Evolutionary conservation across 345 rosid species (phyloP), one percentile per base, ranked within the genome.

Genomic region (Citrus cavaleriei): DNA sequence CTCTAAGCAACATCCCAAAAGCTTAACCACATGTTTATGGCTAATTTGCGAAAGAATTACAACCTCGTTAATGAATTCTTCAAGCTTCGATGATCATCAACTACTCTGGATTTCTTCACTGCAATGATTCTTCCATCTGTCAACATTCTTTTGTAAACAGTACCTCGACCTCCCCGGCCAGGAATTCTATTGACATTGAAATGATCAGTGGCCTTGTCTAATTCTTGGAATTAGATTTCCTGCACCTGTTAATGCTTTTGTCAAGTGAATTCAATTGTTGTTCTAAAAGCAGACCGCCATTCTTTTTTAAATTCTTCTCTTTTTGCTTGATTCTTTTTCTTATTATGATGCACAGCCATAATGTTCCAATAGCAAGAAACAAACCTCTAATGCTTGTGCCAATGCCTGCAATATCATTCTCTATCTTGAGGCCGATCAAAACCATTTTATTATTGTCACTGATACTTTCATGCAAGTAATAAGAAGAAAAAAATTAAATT

Each of bases 21-120:
- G 30, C 77, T 73, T 73, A 34, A 73, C 77, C 55, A 60, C 77
- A 37, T 60, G 38, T 2, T 68, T 74, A 6, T 74, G 68, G 24
- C 14, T 70, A 21, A 70, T 28, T 63, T 64, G 78, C 3, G 62
- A 74, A 25, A 74, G 77, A 74, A 74, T 60, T 5, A 25, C 77
- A 40, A 74, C 68, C 32, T 74, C 77, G 4, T 74, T 74, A 10
- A 60, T 74, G 77, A 60, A 74, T 32, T 67, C 72, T 30, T 76
- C 65, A 18, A 76, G 30, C 32, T 54, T 76, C 5, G 10, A 34
- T 34, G 37, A 35, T 66, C 16, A 66, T 76, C 54, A 13, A 54
- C 28, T 6, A 24, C 34, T 34, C 21, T 76, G 24, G 79, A 76
- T 22, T 54, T 76, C 10, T 76, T 66, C 3, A 76, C 64, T 21